phyloP scores from a whole-genome alignment of 129 eudicot species.

The Centella asiatica region DNA sequence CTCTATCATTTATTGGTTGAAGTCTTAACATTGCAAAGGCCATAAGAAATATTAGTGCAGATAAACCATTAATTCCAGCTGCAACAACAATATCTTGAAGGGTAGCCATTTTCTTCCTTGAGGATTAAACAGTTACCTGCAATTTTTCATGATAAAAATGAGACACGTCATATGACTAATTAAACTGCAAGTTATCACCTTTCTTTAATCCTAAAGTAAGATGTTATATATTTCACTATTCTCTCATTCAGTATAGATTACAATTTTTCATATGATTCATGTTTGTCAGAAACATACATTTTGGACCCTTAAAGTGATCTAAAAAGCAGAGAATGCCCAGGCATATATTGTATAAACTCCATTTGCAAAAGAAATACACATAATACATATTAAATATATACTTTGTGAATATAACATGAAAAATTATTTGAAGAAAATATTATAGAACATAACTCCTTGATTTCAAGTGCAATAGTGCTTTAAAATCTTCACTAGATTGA shows the following conservation, averaged over 20 bases:
- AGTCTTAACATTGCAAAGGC: slow-evolving; percentile 88
- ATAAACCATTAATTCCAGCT: slow-evolving; percentile 62
- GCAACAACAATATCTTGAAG: slow-evolving; percentile 66
- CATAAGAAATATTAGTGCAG: slow-evolving; percentile 72
- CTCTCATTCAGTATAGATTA: neutral
- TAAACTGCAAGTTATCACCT: neutral
- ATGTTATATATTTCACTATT: too few species aligned
- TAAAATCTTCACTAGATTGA: too few species aligned
- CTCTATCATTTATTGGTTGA: slow-evolving; percentile 91
- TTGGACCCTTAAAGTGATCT: neutral
- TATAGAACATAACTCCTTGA: too few species aligned
- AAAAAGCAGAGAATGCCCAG: neutral
- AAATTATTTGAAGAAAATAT: too few species aligned
- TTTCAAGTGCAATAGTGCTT: too few species aligned
- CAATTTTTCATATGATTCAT: neutral
- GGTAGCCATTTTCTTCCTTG: slow-evolving; percentile 54
- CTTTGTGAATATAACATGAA: too few species aligned
- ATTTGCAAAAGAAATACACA: too few species aligned
- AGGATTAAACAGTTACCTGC: slow-evolving; percentile 34
- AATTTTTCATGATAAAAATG: slow-evolving; percentile 6
- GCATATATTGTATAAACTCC: neutral
- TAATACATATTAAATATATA: too few species aligned
- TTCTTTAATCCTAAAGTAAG: too few species aligned
- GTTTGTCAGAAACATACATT: neutral
- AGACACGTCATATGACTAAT: neutral